phyloP scores from a whole-genome alignment of 495 filamentous ascomycete genomes.

The Amorphotheca resinae region DNA sequence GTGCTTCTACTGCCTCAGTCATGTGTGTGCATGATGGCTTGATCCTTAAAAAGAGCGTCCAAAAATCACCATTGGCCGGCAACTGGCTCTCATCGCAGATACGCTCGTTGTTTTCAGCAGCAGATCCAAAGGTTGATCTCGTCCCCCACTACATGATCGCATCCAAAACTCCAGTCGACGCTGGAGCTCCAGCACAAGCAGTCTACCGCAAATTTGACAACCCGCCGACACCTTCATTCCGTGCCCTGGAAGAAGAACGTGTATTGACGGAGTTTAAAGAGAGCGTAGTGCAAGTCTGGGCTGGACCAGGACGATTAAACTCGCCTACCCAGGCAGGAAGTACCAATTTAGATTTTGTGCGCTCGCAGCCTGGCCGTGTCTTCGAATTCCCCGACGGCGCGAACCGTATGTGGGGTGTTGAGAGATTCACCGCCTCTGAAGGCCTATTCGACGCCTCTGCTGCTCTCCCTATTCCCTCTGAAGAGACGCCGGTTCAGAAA shows the following conservation, averaged over 20 bases:
- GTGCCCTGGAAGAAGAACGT: slow-evolving; percentile 77
- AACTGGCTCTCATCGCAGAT: slow-evolving; percentile 83
- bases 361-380: slow-evolving; percentile 54
- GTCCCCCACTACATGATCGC: slow-evolving; percentile 78
- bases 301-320: slow-evolving; percentile 55
- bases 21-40: slow-evolving; percentile 90
- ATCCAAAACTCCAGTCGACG: slow-evolving; percentile 80
- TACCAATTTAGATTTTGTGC: slow-evolving; percentile 57
- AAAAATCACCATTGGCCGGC: slow-evolving; percentile 72
- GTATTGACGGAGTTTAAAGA: slow-evolving; percentile 95
- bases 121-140: slow-evolving; percentile 66
- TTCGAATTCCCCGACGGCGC: slow-evolving; percentile 95
- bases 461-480: slow-evolving; percentile 31
- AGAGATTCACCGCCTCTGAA: slow-evolving; percentile 75
- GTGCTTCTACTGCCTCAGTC: slow-evolving; percentile 80
- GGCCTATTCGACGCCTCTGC: slow-evolving; percentile 78
- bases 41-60: slow-evolving; percentile 78
- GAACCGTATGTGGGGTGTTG: slow-evolving; percentile 84
- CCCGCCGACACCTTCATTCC: slow-evolving; percentile 59
- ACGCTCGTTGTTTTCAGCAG: slow-evolving; percentile 61
- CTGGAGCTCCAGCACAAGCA: slow-evolving; percentile 64
- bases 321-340: slow-evolving; percentile 39
- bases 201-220: slow-evolving; percentile 52
- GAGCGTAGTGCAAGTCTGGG: slow-evolving; percentile 87
- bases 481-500: slow-evolving; percentile 31